A percentile compares a stretch with the other conserved stretches of the same genome.
phyloP scores from a whole-genome alignment of 2,329 filamentous ascomycete genomes.

The Beauveria rudraprayagi region DNA sequence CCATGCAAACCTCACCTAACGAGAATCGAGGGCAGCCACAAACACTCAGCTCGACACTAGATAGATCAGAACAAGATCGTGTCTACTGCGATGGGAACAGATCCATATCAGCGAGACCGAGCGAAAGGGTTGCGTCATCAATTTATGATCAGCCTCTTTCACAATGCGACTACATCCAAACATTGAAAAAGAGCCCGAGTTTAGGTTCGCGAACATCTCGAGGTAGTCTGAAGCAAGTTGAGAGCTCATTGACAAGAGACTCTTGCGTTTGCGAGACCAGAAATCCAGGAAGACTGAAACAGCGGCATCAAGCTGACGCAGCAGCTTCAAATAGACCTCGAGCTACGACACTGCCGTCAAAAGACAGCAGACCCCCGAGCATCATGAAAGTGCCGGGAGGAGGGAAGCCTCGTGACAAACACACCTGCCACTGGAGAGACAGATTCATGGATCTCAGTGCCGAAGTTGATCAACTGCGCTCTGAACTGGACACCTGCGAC shows the following conservation, averaged over 20 bases:
- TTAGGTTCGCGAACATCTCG: background rate
- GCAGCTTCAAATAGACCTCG: background rate
- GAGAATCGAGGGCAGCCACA: background rate
- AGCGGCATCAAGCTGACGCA: background rate
- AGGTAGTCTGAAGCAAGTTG: background rate
- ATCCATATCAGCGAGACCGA: constrained; percentile 4
- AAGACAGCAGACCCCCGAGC: constrained; percentile 4
- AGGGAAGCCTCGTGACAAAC: constrained; percentile 13
- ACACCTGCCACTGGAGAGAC: constrained; percentile 35
- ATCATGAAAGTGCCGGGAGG: constrained; percentile 5
- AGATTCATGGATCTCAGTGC: constrained; percentile 32
- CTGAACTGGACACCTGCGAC: constrained; percentile 25
- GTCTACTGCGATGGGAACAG: constrained; percentile 11
- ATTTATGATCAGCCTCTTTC: background rate
- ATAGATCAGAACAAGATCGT: background rate
- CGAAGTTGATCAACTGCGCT: constrained; percentile 34
- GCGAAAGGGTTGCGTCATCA: constrained; percentile 2
- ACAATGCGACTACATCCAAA: background rate
- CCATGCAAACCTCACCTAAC: background rate
- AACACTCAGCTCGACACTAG: background rate
- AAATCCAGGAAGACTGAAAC: background rate
- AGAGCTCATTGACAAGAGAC: background rate
- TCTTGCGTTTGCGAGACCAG: background rate
- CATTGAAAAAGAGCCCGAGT: background rate
- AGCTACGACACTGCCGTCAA: background rate